These are phyloP conservation scores for Xylariaceae sp. DNA, from an alignment of 2,329 filamentous ascomycete genomes.

Conservation along the genomic window DNA sequence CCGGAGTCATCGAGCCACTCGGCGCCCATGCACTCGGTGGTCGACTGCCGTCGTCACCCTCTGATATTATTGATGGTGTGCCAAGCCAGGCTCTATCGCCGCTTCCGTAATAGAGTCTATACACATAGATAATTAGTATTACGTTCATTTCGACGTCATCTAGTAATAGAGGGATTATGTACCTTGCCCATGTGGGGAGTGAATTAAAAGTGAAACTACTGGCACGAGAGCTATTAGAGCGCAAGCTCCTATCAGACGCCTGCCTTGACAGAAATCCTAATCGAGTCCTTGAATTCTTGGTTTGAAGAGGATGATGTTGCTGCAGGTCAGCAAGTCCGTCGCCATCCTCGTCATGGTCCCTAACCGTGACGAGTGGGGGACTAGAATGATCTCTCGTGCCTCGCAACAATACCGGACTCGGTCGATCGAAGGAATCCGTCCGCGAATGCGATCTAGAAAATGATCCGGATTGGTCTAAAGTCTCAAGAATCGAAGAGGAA, in stretches of 20 bases:
- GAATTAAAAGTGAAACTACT: slow-evolving; percentile 43
- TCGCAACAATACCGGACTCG: slow-evolving; percentile 42
- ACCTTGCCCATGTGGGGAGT: slow-evolving; percentile 54
- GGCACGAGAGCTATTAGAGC: slow-evolving; percentile 48
- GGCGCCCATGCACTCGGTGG: slow-evolving; percentile 40
- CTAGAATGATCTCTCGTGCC: slow-evolving; percentile 32
- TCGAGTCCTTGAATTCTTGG: slow-evolving; percentile 49
- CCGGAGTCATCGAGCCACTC: slow-evolving; percentile 47
- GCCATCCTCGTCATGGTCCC: slow-evolving; percentile 60
- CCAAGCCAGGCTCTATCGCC: slow-evolving; percentile 55
- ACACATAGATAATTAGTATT: slow-evolving; percentile 21
- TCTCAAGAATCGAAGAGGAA: slow-evolving; percentile 49
- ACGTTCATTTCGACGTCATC: neutral
- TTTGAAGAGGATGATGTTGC: slow-evolving; percentile 44
- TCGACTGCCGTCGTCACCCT: slow-evolving; percentile 45
- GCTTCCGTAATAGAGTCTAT: slow-evolving; percentile 66
- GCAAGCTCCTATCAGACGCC: slow-evolving; percentile 49
- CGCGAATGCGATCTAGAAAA: slow-evolving; percentile 38
- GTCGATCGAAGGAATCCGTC: slow-evolving; percentile 48
- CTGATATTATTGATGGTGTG: slow-evolving; percentile 45
- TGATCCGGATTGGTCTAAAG: slow-evolving; percentile 25
- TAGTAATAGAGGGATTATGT: slow-evolving; percentile 17
- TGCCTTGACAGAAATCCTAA: slow-evolving; percentile 49
- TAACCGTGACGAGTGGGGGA: slow-evolving; percentile 43
- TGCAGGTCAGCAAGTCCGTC: slow-evolving; percentile 61